Evolutionary conservation across 2,329 filamentous ascomycete genomes (phyloP).

Genomic region (Cladosporium sp.): DNA sequence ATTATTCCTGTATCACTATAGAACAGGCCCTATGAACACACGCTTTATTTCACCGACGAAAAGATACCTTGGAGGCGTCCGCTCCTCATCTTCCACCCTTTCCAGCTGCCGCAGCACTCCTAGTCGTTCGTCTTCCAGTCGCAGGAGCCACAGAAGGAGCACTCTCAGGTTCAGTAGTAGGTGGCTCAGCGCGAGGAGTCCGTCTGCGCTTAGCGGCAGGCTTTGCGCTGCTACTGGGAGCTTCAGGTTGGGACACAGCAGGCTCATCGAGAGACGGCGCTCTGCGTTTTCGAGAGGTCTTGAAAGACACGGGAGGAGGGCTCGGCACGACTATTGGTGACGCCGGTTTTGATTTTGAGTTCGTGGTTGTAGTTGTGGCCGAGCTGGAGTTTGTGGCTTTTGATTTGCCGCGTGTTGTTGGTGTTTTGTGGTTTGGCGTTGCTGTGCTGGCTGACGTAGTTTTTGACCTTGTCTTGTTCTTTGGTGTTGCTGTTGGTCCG

Average conservation of each 20-base stretch:
- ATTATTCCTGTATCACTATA: background rate
- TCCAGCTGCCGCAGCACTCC: conserved; percentile 6
- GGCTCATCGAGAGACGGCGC: conserved; percentile 5
- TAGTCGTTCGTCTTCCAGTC: conserved; percentile 1
- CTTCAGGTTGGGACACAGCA: background rate
- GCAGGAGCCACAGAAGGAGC: background rate
- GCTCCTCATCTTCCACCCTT: background rate
- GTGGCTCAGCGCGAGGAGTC: background rate
- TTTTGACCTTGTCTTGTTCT: background rate
- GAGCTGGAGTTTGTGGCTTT: background rate
- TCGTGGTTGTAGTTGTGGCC: background rate
- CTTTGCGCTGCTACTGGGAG: background rate
- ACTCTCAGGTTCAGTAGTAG: background rate
- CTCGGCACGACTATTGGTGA: background rate
- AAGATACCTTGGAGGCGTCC: background rate
- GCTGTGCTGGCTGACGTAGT: background rate
- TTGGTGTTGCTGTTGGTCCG: background rate
- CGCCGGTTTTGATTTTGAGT: background rate
- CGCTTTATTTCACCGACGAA: background rate
- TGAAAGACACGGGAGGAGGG: background rate
- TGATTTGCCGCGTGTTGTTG: background rate
- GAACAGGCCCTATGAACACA: background rate
- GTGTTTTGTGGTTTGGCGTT: conserved; percentile 2
- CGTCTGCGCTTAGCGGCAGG: conserved; percentile 16
- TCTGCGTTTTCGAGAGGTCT: conserved; percentile 14